Conservation (phyloP, 2,329 filamentous ascomycete species). For the Boeremia lycopersici region DNA sequence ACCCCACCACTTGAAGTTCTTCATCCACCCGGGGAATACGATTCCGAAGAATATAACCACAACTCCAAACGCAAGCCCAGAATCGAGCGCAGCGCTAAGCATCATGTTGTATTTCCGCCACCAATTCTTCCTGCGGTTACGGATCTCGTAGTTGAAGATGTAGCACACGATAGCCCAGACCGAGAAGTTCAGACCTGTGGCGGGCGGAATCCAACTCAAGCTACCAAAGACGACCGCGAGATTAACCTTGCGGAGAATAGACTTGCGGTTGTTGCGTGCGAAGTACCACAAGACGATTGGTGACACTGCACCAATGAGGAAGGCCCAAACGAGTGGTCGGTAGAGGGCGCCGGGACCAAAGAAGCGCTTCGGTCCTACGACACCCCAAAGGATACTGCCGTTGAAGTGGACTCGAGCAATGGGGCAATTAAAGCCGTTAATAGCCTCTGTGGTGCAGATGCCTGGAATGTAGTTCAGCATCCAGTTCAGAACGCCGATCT, state of each 20-base stretch:
- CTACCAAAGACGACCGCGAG: conserved; percentile 83
- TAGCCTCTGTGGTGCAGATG: conserved; percentile 78
- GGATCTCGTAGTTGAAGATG: conserved; percentile 79
- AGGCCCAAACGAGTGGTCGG: conserved; percentile 78
- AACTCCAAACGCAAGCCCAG: conserved; percentile 79
- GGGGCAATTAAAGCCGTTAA: conserved; percentile 87
- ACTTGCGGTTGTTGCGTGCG: conserved; percentile 61
- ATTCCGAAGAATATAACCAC: conserved; percentile 86
- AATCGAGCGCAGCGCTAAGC: conserved; percentile 80
- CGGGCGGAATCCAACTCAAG: conserved; percentile 85
- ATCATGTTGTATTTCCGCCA: conserved; percentile 95
- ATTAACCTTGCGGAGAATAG: conserved; percentile 76
- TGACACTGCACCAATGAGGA: conserved; percentile 75
- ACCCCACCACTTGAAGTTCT: conserved; percentile 83
- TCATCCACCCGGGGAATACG: conserved; percentile 78
- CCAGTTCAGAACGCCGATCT: conserved; percentile 87
- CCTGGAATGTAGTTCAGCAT: conserved; percentile 80
- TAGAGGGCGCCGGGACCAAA: conserved; percentile 80
- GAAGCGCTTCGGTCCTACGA: conserved; percentile 81
- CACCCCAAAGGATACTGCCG: conserved; percentile 86
- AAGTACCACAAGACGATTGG: conserved; percentile 78
- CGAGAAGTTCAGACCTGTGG: conserved; percentile 81
- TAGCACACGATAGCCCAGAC: conserved; percentile 87
- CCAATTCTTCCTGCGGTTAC: conserved; percentile 73
- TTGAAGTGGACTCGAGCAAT: conserved; percentile 90